These are phyloP conservation scores for Pseudevernia furfuracea DNA, from an alignment of 495 filamentous ascomycete species.

Conservation along the genomic window DNA sequence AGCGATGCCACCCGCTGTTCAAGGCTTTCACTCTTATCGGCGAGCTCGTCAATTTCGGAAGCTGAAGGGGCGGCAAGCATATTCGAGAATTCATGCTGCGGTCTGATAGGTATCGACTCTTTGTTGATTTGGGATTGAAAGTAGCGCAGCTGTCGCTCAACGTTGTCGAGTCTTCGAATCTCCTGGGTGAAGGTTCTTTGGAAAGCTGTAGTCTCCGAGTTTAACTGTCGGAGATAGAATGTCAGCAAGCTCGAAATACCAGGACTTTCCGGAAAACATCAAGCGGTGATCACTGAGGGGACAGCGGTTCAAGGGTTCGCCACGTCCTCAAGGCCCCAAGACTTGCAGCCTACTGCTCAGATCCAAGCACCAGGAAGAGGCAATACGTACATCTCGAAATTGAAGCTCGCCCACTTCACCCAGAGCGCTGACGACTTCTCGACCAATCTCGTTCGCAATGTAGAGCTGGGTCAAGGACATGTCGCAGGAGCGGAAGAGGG, in stretches of 20 bases:
- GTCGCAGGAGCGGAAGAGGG: slow-evolving; percentile 98
- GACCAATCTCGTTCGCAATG: slow-evolving; percentile 95
- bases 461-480: slow-evolving; percentile 99
- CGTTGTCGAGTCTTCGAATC: slow-evolving; percentile 93
- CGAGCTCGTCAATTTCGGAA: slow-evolving; percentile 89
- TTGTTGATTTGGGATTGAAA: slow-evolving; percentile 95
- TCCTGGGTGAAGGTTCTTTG: slow-evolving; percentile 96
- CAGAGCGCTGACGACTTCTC: slow-evolving; percentile 93
- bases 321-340: neutral
- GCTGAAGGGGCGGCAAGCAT: slow-evolving; percentile 78
- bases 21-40: slow-evolving; percentile 82
- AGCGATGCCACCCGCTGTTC: slow-evolving; percentile 85
- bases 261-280: neutral
- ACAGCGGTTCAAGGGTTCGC: neutral
- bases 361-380: neutral
- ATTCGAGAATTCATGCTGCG: slow-evolving; percentile 77
- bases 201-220: slow-evolving; percentile 85
- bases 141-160: slow-evolving; percentile 92
- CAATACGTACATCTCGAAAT: slow-evolving; percentile 80
- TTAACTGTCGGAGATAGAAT: slow-evolving; percentile 53
- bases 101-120: slow-evolving; percentile 69
- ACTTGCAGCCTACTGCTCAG: slow-evolving; percentile 10
- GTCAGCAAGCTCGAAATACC: slow-evolving; percentile 6
- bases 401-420: slow-evolving; percentile 93
- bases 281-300: neutral